A percentile compares a stretch with the other conserved stretches of the same genome.
Conservation (phyloP, 78 protist genomes). For the Dictyostelium brefeldianum region DNA sequence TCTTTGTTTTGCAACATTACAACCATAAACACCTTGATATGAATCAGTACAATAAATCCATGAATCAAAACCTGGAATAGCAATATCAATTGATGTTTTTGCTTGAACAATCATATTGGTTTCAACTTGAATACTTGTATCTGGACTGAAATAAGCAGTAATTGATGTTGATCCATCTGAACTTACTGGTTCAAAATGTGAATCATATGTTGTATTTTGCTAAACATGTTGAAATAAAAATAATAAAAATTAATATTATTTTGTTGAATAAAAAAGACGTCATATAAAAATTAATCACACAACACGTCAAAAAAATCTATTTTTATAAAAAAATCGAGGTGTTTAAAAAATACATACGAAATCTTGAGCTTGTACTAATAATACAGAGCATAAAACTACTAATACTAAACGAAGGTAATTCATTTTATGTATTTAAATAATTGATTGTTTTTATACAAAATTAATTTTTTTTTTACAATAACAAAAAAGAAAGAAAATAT, state of each 20-base stretch:
- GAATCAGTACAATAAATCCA: slow-evolving; percentile 43
- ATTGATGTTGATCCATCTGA: slow-evolving; percentile 15
- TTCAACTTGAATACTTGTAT: slow-evolving; percentile 49
- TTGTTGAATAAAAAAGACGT: no score
- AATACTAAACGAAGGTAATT: background rate
- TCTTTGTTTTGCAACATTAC: slow-evolving; percentile 63
- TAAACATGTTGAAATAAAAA: background rate
- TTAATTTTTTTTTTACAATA: no score
- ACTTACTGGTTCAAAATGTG: slow-evolving; percentile 36
- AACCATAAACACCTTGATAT: slow-evolving; percentile 61
- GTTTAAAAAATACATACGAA: background rate
- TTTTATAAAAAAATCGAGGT: no score
- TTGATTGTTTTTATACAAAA: no score
- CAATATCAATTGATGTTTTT: slow-evolving; percentile 54
- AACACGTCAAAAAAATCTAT: no score
- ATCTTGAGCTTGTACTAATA: background rate
- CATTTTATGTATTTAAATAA: background rate
- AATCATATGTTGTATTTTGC: slow-evolving; percentile 57
- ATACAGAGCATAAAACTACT: background rate
- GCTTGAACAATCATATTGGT: slow-evolving; percentile 43
- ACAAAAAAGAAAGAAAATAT: no score
- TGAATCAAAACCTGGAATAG: slow-evolving; percentile 71
- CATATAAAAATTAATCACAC: no score
- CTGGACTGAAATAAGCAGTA: slow-evolving; percentile 73
- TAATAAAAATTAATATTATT: background rate